A percentile compares a stretch with the other conserved stretches of the same genome.
These are phyloP conservation scores for Trichoderma lentiforme DNA, from an alignment of 2,329 filamentous ascomycete genomes.

Conservation along the genomic window DNA sequence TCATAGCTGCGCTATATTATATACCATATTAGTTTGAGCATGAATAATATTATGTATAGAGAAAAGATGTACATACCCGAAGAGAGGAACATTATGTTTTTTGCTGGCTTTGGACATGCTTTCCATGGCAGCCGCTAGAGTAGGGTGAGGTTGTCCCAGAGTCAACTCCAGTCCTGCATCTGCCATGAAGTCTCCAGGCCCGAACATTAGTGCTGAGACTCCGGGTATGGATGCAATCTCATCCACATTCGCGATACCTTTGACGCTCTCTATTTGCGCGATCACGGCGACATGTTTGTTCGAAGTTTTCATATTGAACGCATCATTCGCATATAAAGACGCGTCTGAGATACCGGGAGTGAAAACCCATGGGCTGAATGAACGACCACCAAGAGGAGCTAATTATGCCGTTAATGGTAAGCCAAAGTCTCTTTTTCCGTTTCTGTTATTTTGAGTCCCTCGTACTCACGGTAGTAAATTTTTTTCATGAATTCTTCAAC, in stretches of 20 bases:
- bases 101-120: slow-evolving; percentile 4
- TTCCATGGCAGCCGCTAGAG: background rate
- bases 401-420: background rate
- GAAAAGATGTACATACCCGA: background rate
- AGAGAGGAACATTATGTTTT: background rate
- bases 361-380: slow-evolving; percentile 13
- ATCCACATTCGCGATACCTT: background rate
- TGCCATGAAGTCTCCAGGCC: slow-evolving; percentile 4
- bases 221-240: slow-evolving; percentile 9
- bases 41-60: background rate
- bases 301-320: slow-evolving; percentile 8
- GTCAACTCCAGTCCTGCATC: background rate
- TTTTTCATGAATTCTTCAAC: slow-evolving; percentile 3
- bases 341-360: slow-evolving; percentile 13
- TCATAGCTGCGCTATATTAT: background rate
- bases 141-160: background rate
- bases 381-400: slow-evolving; percentile 5
- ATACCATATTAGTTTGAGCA: background rate
- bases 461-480: background rate
- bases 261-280: slow-evolving; percentile 5
- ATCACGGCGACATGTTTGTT: background rate
- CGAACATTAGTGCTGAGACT: slow-evolving; percentile 10
- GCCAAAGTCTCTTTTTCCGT: background rate
- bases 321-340: slow-evolving; percentile 5
- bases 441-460: background rate